A percentile compares a stretch with the other conserved stretches of the same genome.
Conservation (phyloP, 2,329 filamentous ascomycete species). For the Aspergillus nomiae region DNA sequence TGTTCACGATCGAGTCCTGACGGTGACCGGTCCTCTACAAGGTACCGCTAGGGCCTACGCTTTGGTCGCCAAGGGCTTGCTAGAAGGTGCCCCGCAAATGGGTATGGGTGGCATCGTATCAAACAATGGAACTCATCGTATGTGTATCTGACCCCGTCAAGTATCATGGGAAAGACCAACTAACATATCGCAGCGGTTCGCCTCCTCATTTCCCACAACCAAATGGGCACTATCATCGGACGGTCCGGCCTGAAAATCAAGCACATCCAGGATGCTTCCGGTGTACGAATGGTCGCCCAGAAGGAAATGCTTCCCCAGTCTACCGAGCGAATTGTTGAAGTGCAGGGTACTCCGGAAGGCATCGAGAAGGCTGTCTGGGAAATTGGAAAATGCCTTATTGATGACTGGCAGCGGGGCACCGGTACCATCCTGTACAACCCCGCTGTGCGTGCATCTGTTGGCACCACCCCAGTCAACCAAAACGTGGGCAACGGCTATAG, state of each 20-base stretch:
- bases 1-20: conserved; percentile 94
- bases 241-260: conserved; percentile 98
- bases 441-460: conserved; percentile 78
- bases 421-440: conserved; percentile 98
- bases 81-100: conserved; percentile 92
- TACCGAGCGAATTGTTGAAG: conserved; percentile 95
- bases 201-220: conserved; percentile 97
- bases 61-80: conserved; percentile 84
- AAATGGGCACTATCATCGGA: conserved; percentile 99
- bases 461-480: conserved; percentile 57
- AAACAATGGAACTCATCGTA: conserved; percentile 93
- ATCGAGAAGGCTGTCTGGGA: conserved; percentile 98
- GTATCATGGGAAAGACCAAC: conserved; percentile 7
- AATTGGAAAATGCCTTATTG: conserved; percentile 96
- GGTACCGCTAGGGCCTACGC: conserved; percentile 90
- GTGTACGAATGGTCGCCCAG: conserved; percentile 98
- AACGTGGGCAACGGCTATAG: conserved; percentile 55
- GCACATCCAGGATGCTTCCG: conserved; percentile 95
- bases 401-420: conserved; percentile 96
- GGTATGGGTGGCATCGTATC: conserved; percentile 91
- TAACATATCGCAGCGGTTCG: conserved; percentile 72
- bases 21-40: conserved; percentile 86
- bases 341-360: conserved; percentile 90
- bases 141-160: conserved; percentile 43
- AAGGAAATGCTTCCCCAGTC: conserved; percentile 99